Percentiles rank a stretch among this genome's conserved stretches.
These are phyloP conservation scores for Trichoderma sp. DNA, from an alignment of 2,329 filamentous ascomycete species.

Conservation along the genomic window DNA sequence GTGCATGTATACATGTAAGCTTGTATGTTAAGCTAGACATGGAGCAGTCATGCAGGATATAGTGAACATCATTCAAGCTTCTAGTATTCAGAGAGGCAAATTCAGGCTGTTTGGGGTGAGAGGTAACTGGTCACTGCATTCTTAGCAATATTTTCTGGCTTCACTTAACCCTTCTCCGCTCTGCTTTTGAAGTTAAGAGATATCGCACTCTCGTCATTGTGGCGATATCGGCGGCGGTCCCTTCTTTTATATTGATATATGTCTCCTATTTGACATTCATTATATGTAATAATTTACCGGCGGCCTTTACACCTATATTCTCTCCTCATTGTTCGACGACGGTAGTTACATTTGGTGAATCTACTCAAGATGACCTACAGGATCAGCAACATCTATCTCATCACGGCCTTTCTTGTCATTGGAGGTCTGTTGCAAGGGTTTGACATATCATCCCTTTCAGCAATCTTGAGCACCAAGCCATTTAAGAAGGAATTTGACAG, in stretches of 20 bases:
- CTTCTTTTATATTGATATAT: not conserved
- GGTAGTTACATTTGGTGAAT: not conserved
- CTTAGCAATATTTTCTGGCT: not conserved
- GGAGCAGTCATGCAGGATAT: not conserved
- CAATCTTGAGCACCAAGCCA: not conserved
- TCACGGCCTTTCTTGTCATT: slow-evolving; percentile 4
- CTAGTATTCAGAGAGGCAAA: not conserved
- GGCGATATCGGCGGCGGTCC: not conserved
- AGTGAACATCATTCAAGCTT: not conserved
- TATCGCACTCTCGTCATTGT: not conserved
- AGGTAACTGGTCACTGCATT: not conserved
- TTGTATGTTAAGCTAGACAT: not conserved
- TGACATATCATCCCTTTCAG: slow-evolving; percentile 9
- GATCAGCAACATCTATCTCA: not conserved
- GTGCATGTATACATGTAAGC: not conserved
- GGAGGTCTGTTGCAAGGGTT: slow-evolving; percentile 2
- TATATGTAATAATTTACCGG: not conserved
- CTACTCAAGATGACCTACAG: not conserved
- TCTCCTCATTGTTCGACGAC: no score
- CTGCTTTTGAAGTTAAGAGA: not conserved
- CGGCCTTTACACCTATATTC: not conserved
- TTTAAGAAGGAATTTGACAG: slow-evolving; percentile 2
- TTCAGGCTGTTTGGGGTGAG: not conserved
- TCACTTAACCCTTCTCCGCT: not conserved
- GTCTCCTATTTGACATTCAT: not conserved